Base-by-base conservation (phyloP, 257 asterid genomes). In the Solanum medicagineum region DNA sequence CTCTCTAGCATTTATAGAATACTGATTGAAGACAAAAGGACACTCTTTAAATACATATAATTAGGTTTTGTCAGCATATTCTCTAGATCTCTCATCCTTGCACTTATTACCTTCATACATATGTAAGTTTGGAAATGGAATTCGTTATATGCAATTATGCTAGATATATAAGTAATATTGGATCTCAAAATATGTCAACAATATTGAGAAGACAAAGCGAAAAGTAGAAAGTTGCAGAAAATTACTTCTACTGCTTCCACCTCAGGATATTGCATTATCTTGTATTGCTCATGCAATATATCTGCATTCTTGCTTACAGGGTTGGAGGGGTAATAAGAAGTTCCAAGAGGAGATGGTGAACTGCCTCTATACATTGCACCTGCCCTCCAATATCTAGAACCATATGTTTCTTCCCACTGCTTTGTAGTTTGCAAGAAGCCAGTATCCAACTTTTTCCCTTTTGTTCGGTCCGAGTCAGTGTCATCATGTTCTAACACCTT, bases 331-430 rank as follows among this genome's bases (percentile, higher is more conserved):
- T 89, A 91, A 74, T 96, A 93, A 89, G 90, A 82, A 69, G 81
- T 90, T 84, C 93, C 89, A 80, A 97, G 88, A 62, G 98, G 94
- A 62, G 91, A 87, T 85, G 98, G 98, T 85, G 95, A 90, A 83
- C 53, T 86, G 40, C 99, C 99, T 91, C 91, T 84, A 87, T 95
- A 91, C 99, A 97, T 97, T 83, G 95, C 98, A 84, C 99, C 99
- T 66, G 98, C 98, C 85, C 97, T 90, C 98, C 98, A 97, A 86
- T 97, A 97, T 86, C 98, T 89, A 66, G 56, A 85, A 42, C 98
- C 98, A 85, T 92, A 97, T 89, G 89, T 92, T 87, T 91, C 93
- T 89, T 97, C 98, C 89, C 93, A 97, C 54, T 91, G 89, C 89
- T 89, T 88, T 83, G 98, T 94, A 49, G 98, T 97, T 79, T 87